Base-by-base conservation (phyloP, 768 basidiomycete species). In the Tricholoma flavovirens region DNA sequence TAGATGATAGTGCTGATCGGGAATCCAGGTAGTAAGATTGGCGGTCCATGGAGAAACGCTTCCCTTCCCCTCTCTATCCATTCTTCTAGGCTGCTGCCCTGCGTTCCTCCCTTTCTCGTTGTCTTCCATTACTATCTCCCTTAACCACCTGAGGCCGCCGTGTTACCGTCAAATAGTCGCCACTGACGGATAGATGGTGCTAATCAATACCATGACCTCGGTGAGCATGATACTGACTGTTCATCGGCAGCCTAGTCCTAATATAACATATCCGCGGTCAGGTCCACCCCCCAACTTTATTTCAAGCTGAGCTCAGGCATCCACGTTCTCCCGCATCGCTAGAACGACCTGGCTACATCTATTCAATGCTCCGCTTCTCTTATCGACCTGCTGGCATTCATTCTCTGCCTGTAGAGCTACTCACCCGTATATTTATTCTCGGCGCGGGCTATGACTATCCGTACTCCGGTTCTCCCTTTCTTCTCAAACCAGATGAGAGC, bases 391-490 rank as follows among this genome's bases (percentile, higher is more conserved):
- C 69, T 29, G 62, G 68, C 46, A 71, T 83, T 53, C 70, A 79
- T 62, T 62, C 71, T 5, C 74, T 86, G 49, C 84, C 84, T 29
- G 76, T 82, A 52, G 86, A 87, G 60, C 72, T 87, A 51, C 71
- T 87, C 55, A 70, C 79, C 17, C 71, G 79, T 43, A 78, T 87
- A 19, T 84, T 85, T 67, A 60, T 76, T 55, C 70, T 83, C n/a
- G 83, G 82, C 55, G 71, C 77, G 43, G 67, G 66, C 29, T 72
- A 71, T 53, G 74, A 78, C 54, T 69, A 75, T 49, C 77, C 77
- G 1, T 77, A 78, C 64, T 59, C 66, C 21, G 69, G 69, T 42
- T 76, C 78, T 1, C 80, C 80, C 2, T 81, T 80, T 60, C 70
- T 81, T 29, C 72, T 82, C 64, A 77, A 77, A 51, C 77, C 79